Base-by-base conservation (phyloP, 306 rosid species). In the Fragaria vesca region DNA sequence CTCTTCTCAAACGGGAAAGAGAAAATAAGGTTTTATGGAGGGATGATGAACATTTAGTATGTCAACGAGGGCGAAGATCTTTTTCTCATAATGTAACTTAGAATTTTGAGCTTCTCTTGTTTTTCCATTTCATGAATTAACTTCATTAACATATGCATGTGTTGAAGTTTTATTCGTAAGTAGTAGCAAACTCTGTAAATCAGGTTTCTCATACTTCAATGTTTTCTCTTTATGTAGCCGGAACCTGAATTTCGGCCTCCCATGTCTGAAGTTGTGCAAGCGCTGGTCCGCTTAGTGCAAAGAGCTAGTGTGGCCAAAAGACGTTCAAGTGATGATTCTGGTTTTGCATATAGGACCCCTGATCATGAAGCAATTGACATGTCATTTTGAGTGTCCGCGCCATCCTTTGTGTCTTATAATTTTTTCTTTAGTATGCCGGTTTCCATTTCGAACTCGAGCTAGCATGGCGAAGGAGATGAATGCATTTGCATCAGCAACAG, bases 261-360 rank as follows among this genome's bases (percentile, higher is more conserved):
- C 26, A 95, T 95, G 99, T 95, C 98, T 0, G 98, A 95, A 88
- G 97, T 95, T 71, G 99, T 95, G 83, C 99, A 95, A 89, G 97
- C 96, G 69, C 81, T 95, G 86, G 97, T 93, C 45, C 82, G 97
- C 60, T 36, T 93, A 51, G 97, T 89, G 84, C 99, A 93, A 76
- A 85, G 97, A 86, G 97, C 99, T 21, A 94, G 97, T 38, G 87
- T 88, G 75, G 91, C 90, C 50, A 95, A 89, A 85, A 86, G 99
- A 68, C 91, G 93, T 58, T 89, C 96, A 2, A 91, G 93, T n/a
- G 99, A 95, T 2, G 99, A 95, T 74, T 82, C 91, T 77, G 85
- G 97, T 80, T 91, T 88, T 81, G 75, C 88, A 51, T 85, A 87
- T 84, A 93, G 38, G 87, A 95, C 93, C 20, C 96, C 97, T 1